Evolutionary conservation across 257 asterid genomes (phyloP), one percentile per base, ranked within the genome.

Genomic region (Rauvolfia tetraphylla): DNA sequence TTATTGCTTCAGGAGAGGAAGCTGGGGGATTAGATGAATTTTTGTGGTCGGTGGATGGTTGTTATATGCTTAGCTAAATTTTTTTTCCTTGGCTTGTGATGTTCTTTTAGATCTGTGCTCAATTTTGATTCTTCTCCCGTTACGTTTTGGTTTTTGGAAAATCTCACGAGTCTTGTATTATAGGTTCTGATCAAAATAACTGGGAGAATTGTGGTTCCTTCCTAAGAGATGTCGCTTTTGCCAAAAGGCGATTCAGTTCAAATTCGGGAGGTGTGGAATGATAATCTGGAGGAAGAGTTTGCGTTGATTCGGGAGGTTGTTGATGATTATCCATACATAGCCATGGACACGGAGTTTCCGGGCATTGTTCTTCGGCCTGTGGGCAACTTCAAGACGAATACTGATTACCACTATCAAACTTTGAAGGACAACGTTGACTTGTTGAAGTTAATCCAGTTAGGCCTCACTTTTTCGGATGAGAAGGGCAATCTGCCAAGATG

Each of bases 291-390:
- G 39, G 86, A 91, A 74, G 97, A 89, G 82, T 84, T 91, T 18
- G 87, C 81, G 13, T 71, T 88, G 82, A 89, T 91, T 75, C 88
- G 92, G 3, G 88, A 85, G 42, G 73, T 91, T 15, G 91, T 91
- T 10, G 97, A 91, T 79, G 86, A 84, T 0, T 88, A 84, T 74
- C 95, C 97, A 0, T 91, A 82, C 61, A 74, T 91, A 33, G 97
- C 97, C 22, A 91, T 91, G 97, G 97, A 91, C 73, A 91, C 97
- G 0, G 97, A 91, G 89, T 91, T 91, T 62, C 93, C 93, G 0
- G 97, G 95, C 0, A 80, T 89, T 27, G 90, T 89, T 54, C 80
- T 87, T n/a, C 81, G 90, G 11, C 90, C 93, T 0, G 89, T 88
- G 18, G 92, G 92, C 68, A 87, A 81, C 76, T 88, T 89, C 84